Percentiles rank a stretch among this genome's conserved stretches.
phyloP scores from a whole-genome alignment of 2,329 filamentous ascomycete species.

The Beauveria sp. region DNA sequence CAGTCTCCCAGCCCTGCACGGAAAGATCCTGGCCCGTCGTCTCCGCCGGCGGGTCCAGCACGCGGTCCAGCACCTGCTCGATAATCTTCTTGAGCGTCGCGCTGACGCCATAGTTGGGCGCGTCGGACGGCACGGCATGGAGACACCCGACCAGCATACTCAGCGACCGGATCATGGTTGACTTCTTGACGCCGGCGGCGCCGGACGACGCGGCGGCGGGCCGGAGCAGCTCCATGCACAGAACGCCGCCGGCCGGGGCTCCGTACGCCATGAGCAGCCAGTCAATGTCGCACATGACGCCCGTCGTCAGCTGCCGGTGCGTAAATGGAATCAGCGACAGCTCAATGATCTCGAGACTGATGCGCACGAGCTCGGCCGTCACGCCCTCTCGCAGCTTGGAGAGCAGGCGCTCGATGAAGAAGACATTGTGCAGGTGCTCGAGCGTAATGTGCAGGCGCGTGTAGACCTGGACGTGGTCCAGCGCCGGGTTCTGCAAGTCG shows the following conservation, averaged over 20 bases:
- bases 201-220: conserved; percentile 17
- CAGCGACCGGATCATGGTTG: conserved; percentile 41
- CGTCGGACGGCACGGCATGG: conserved; percentile 37
- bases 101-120: conserved; percentile 40
- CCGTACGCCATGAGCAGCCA: conserved; percentile 44
- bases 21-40: conserved; percentile 2
- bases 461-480: conserved; percentile 32
- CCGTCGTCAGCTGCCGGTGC: conserved; percentile 33
- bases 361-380: conserved; percentile 30
- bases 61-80: conserved; percentile 41
- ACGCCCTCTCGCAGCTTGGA: conserved; percentile 32
- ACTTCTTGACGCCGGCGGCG: conserved; percentile 30
- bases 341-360: conserved; percentile 39
- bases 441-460: conserved; percentile 38
- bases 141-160: conserved; percentile 42
- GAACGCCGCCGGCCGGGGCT: conserved; percentile 38
- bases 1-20: conserved; percentile 15
- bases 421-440: conserved; percentile 46
- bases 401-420: conserved; percentile 49
- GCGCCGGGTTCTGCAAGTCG: conserved; percentile 39
- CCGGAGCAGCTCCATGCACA: conserved; percentile 40
- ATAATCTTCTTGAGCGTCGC: conserved; percentile 35
- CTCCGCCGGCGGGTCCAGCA: conserved; percentile 29
- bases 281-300: conserved; percentile 32
- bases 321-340: conserved; percentile 38